Base-by-base conservation (phyloP, 306 rosid genomes). In the Phaseolus lunatus region DNA sequence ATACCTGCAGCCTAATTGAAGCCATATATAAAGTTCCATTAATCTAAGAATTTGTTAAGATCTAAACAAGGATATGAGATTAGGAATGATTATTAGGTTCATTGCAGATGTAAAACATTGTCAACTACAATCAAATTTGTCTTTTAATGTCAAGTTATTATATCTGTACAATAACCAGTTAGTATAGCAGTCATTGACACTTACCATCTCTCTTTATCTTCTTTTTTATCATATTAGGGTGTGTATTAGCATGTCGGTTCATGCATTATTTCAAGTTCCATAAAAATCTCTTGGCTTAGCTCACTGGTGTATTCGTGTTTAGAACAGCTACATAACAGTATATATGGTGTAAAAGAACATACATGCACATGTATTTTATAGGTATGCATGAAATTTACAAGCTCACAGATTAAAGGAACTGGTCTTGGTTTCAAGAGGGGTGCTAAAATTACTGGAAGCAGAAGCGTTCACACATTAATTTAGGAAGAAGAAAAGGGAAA, bases 331-430 rank as follows among this genome's bases (percentile, higher is more conserved):
- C 48, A 54, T 39, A 31, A 52, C 44, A 35, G 18, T 14, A 16
- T 5, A 31, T 14, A 45, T 23, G 43, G 24, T 23, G 47, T 67
- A 54, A 29, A 29, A 29, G 4, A 1, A 29, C 3, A n/a, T 5
- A 37, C 43, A 37, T 9, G 13, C 12, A 39, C 9, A 9, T 39
- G 44, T 43, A 3, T 43, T 1, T 43, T 43, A 12, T 2, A 45
- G 6, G 27, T 22, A 5, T 35, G 62, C 75, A 77, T 67, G 67
- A 77, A 77, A 53, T 53, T n/a, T 41, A 67, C 37, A 11, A 27
- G 79, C 57, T 10, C 65, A 73, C 20, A 52, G 22, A 35, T 65
- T 37, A 14, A 20, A 76, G 16, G 27, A 67, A 77, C 65, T 18
- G 45, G 10, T 41, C 49, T 33, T 18, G 49, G 71, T 53, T 22